Percentiles rank a stretch among this genome's conserved stretches.
Conservation (phyloP, 352 stramenopile genomes). For the Phytopythium ostracodes region DNA sequence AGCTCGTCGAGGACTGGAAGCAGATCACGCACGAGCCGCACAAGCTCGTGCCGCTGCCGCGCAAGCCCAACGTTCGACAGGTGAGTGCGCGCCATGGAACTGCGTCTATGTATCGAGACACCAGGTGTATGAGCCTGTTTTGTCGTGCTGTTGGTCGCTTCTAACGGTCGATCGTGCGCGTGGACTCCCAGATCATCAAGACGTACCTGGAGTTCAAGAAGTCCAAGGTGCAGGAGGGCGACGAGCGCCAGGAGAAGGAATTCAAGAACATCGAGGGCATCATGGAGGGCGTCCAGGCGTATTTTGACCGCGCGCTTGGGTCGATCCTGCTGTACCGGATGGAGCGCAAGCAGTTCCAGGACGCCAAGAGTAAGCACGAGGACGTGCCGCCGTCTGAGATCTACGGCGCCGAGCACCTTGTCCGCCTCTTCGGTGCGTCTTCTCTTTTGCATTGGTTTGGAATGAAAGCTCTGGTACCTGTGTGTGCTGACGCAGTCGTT, state of each 20-base stretch:
- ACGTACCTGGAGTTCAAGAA: conserved; percentile 79
- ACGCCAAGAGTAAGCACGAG: conserved; percentile 57
- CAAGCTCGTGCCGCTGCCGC: conserved; percentile 77
- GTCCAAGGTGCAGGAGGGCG: conserved; percentile 48
- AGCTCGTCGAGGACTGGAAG: conserved; percentile 91
- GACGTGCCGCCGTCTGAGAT: conserved; percentile 80
- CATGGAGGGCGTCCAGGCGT: conserved; percentile 82
- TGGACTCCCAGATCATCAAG: conserved; percentile 54
- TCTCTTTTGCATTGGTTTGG: conserved; percentile 5
- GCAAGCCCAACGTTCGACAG: conserved; percentile 65
- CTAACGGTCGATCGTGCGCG: neutral
- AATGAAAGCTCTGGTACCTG: no score
- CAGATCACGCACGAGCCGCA: conserved; percentile 72
- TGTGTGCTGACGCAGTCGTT: neutral
- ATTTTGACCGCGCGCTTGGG: conserved; percentile 88
- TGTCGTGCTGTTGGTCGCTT: conserved; percentile 5
- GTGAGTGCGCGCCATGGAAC: conserved; percentile 11
- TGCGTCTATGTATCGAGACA: neutral
- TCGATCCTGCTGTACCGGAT: conserved; percentile 90
- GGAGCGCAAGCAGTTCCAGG: conserved; percentile 87
- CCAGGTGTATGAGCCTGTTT: neutral
- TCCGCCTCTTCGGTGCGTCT: conserved; percentile 85
- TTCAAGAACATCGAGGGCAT: conserved; percentile 82
- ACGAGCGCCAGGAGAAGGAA: conserved; percentile 64
- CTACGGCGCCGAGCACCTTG: conserved; percentile 90